Evolutionary conservation across 169 alveolate species (phyloP).

Genomic region (Cryptosporidium sp.): DNA sequence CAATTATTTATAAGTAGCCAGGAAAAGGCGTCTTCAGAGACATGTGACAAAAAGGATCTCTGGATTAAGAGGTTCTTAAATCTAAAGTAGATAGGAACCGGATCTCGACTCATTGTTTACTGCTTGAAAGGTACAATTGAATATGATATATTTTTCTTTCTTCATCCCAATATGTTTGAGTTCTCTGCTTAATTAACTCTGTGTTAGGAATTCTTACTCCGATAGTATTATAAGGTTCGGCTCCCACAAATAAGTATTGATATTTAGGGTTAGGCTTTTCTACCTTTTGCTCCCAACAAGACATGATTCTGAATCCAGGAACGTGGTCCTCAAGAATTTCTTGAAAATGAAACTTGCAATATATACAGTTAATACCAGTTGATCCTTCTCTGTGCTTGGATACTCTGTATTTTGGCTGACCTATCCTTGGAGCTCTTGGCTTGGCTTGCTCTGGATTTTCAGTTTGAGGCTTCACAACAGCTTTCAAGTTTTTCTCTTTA

Average conservation of each 20-base stretch:
- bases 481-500: constrained; percentile 91
- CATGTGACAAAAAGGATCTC: background rate
- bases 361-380: constrained; percentile 30
- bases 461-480: constrained; percentile 83
- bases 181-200: constrained; percentile 88
- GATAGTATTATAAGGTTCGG: constrained; percentile 98
- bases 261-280: constrained; percentile 94
- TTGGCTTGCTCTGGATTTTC: constrained; percentile 75
- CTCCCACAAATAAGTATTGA: constrained; percentile 97
- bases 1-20: background rate
- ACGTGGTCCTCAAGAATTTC: constrained; percentile 76
- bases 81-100: background rate
- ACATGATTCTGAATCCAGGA: constrained; percentile 95
- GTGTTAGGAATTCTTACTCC: constrained; percentile 96
- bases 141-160: constrained; percentile 91
- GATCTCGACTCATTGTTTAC: background rate
- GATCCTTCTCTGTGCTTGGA: constrained; percentile 55
- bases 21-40: background rate
- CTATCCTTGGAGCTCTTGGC: constrained; percentile 79
- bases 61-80: constrained; percentile 51
- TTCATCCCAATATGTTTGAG: constrained; percentile 94
- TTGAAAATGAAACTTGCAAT: constrained; percentile 19
- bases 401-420: constrained; percentile 57
- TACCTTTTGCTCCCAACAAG: constrained; percentile 95
- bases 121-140: constrained; percentile 80